phyloP scores from a whole-genome alignment of 2,329 filamentous ascomycete genomes.

The Phialocephala subalpina region DNA sequence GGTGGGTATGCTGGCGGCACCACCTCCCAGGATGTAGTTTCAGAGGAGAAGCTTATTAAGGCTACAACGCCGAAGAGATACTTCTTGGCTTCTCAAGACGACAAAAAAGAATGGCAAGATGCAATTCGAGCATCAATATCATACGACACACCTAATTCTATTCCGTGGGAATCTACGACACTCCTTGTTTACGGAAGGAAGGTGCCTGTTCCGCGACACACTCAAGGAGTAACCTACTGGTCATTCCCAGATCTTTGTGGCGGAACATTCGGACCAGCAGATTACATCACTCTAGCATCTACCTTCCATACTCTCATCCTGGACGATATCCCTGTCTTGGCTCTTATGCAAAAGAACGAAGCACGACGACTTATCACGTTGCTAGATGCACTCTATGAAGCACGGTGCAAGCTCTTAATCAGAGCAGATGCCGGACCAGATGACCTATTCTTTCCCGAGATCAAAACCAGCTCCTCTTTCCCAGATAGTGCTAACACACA shows the following conservation, averaged over 20 bases:
- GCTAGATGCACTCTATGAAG: conserved; percentile 82
- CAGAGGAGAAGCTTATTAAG: conserved; percentile 20
- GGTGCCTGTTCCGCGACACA: conserved; percentile 64
- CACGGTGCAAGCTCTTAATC: conserved; percentile 78
- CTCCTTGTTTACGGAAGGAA: conserved; percentile 69
- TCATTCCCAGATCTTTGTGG: conserved; percentile 74
- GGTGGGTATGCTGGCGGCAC: conserved; percentile 5
- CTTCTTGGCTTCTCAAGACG: conserved; percentile 31
- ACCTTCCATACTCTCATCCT: conserved; percentile 82
- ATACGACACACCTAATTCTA: conserved; percentile 32
- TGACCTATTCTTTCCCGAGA: conserved; percentile 78
- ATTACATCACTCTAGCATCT: conserved; percentile 84
- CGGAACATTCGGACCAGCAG: conserved; percentile 74
- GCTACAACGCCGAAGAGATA: conserved; percentile 39
- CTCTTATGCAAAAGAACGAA: conserved; percentile 77
- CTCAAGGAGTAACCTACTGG: conserved; percentile 67
- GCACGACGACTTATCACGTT: conserved; percentile 82
- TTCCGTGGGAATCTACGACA: conserved; percentile 53
- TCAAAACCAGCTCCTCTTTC: conserved; percentile 28
- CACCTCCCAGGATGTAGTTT: background rate
- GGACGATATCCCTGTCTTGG: conserved; percentile 73
- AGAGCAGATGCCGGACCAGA: conserved; percentile 74
- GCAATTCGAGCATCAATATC: conserved; percentile 34
- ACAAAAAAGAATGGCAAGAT: conserved; percentile 37
- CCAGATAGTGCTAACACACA: conserved; percentile 42